A percentile compares a stretch with the other conserved stretches of the same genome.
Conservation (phyloP, 495 filamentous ascomycete genomes). For the Chaetomium fimeti region DNA sequence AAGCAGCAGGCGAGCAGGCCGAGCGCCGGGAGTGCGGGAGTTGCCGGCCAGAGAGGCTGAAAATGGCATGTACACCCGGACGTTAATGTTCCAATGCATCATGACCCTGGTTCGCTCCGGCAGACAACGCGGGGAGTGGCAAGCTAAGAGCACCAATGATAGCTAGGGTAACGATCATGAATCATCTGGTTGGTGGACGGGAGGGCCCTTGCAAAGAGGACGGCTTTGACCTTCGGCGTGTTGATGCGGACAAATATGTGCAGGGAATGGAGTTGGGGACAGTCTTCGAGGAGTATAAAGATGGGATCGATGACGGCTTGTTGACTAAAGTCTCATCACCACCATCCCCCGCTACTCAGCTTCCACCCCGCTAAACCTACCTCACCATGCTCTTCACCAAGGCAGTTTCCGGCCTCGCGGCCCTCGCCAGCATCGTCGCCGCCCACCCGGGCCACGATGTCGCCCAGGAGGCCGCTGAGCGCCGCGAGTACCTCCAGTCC, state of each 20-base stretch:
- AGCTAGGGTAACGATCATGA: neutral
- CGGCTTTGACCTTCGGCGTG: neutral
- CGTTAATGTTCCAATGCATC: neutral
- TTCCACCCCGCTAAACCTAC: neutral
- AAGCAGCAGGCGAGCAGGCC: neutral
- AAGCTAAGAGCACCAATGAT: neutral
- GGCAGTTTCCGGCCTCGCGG: slow-evolving; percentile 20
- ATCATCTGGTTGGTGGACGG: slow-evolving; percentile 1
- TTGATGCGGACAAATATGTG: neutral
- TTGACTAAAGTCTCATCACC: neutral
- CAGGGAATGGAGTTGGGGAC: neutral
- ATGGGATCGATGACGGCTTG: neutral
- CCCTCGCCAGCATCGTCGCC: slow-evolving; percentile 17
- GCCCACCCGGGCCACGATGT: slow-evolving; percentile 25
- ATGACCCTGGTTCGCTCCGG: neutral
- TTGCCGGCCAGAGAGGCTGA: neutral
- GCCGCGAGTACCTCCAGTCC: slow-evolving; percentile 19
- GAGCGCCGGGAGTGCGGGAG: neutral
- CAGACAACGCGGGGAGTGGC: neutral
- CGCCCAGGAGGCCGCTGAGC: slow-evolving; percentile 23
- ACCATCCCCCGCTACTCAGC: neutral
- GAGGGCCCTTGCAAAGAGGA: neutral
- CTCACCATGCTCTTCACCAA: slow-evolving; percentile 24
- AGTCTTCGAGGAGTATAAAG: neutral
- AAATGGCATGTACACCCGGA: neutral